These are phyloP conservation scores for Chrysosporium queenslandicum DNA, from an alignment of 2,329 filamentous ascomycete genomes.

Conservation along the genomic window DNA sequence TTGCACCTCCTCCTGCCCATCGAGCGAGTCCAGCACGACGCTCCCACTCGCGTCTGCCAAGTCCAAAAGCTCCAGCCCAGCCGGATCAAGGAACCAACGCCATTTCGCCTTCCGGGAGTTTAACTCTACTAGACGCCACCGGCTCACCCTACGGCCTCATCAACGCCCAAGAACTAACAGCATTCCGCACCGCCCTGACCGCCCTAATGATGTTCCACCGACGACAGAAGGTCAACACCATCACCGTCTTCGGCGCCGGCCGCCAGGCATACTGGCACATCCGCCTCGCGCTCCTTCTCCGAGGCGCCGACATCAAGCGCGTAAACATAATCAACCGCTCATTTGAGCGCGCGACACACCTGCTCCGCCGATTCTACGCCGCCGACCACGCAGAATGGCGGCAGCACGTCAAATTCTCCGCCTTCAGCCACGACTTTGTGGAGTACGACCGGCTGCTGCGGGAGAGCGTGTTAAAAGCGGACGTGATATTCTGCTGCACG, in stretches of 20 bases:
- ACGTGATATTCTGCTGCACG: conserved; percentile 83
- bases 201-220: conserved; percentile 51
- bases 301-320: conserved; percentile 57
- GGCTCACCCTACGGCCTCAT: conserved; percentile 53
- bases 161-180: conserved; percentile 58
- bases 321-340: conserved; percentile 73
- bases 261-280: conserved; percentile 94
- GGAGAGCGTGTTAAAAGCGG: conserved; percentile 57
- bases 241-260: conserved; percentile 79
- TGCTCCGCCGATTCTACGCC: conserved; percentile 48
- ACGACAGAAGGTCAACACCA: conserved; percentile 59
- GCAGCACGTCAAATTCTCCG: conserved; percentile 56
- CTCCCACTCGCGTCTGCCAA: neutral
- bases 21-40: neutral
- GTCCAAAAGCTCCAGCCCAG: conserved; percentile 26
- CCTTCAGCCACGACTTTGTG: conserved; percentile 59
- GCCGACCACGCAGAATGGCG: conserved; percentile 51
- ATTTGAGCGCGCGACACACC: conserved; percentile 36
- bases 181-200: conserved; percentile 57
- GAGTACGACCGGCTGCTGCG: conserved; percentile 59
- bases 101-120: conserved; percentile 46
- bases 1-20: neutral
- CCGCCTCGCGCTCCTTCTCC: conserved; percentile 63
- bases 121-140: conserved; percentile 49
- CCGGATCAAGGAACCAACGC: conserved; percentile 25